phyloP scores from a whole-genome alignment of 129 eudicot species.

The Silybum marianum region DNA sequence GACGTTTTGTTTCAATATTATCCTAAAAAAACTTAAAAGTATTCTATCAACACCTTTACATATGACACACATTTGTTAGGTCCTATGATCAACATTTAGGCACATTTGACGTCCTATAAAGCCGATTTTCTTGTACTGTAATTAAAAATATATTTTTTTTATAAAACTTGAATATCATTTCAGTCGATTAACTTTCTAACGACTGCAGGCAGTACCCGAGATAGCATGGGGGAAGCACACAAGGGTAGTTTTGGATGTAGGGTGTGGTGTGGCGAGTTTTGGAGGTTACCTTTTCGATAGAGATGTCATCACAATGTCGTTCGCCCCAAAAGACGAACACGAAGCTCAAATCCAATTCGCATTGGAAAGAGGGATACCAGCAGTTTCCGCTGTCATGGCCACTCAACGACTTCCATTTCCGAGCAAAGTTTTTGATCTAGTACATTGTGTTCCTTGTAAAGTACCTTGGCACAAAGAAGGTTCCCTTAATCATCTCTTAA shows the following conservation, averaged over 20 bases:
- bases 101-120: neutral
- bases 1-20: neutral
- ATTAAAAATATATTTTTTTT: neutral
- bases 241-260: conserved; percentile 66
- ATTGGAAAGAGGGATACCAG: conserved; percentile 85
- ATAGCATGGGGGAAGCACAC: conserved; percentile 86
- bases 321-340: conserved; percentile 76
- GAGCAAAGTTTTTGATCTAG: conserved; percentile 63
- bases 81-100: neutral
- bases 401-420: conserved; percentile 74
- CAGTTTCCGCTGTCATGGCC: conserved; percentile 75
- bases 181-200: conserved; percentile 1
- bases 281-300: conserved; percentile 80
- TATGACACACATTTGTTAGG: neutral
- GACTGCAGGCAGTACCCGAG: conserved; percentile 55
- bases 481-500: conserved; percentile 2
- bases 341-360: conserved; percentile 75
- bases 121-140: neutral
- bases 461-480: conserved; percentile 91
- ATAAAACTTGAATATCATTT: conserved; percentile 3
- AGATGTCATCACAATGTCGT: conserved; percentile 72
- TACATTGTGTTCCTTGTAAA: conserved; percentile 82
- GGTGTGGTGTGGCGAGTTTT: conserved; percentile 79
- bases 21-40: neutral
- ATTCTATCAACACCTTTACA: neutral